Evolutionary conservation across 2,329 filamentous ascomycete genomes (phyloP).

Genomic region (Xylariaceae sp.): DNA sequence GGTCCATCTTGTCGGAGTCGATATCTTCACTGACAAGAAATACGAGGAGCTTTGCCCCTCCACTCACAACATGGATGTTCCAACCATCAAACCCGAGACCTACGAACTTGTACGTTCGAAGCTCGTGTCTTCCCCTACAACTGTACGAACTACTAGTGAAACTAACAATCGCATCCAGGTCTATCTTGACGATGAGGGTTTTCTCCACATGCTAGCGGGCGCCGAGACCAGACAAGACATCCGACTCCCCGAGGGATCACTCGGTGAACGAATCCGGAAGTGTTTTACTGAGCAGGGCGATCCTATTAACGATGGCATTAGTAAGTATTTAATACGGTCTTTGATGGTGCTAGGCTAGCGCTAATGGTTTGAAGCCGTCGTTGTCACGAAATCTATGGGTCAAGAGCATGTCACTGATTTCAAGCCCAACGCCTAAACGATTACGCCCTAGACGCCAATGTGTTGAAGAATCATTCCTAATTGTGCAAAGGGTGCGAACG

Average conservation of each 20-base stretch:
- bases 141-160: background rate
- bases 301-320: slow-evolving; percentile 61
- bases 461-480: background rate
- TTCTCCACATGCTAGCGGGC: slow-evolving; percentile 81
- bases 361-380: slow-evolving; percentile 61
- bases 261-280: slow-evolving; percentile 84
- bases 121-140: background rate
- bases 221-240: slow-evolving; percentile 86
- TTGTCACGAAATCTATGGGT: slow-evolving; percentile 92
- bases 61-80: slow-evolving; percentile 97
- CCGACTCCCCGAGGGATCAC: slow-evolving; percentile 82
- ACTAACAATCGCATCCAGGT: slow-evolving; percentile 51
- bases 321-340: background rate
- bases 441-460: too few species aligned
- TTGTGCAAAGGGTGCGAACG: background rate
- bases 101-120: slow-evolving; percentile 50
- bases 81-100: slow-evolving; percentile 95
- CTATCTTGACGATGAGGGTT: slow-evolving; percentile 80
- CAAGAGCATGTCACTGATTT: slow-evolving; percentile 85
- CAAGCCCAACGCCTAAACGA: too few species aligned
- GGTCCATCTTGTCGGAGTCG: slow-evolving; percentile 95
- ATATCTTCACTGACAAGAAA: slow-evolving; percentile 99
- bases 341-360: background rate
- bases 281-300: slow-evolving; percentile 88
- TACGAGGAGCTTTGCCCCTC: slow-evolving; percentile 98